Evolutionary conservation across 129 eudicot species (phyloP).

Genomic region (Tagetes erecta): DNA sequence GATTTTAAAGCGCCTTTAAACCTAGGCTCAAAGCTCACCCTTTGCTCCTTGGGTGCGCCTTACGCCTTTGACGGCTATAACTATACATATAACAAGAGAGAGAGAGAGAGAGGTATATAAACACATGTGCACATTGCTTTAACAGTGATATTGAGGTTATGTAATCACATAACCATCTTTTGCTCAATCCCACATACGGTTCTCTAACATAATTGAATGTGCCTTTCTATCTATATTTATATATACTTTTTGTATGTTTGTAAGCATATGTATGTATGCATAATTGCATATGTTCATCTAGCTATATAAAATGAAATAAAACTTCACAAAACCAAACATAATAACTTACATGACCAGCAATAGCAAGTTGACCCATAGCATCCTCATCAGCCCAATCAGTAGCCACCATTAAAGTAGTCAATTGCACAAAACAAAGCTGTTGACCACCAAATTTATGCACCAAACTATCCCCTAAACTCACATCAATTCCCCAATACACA

Average conservation of each 20-base stretch:
- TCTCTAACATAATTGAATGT: neutral
- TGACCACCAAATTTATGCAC: slow-evolving; percentile 48
- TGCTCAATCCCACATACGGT: too few relatives aligned
- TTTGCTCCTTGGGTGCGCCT: too few relatives aligned
- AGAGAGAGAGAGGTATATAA: neutral
- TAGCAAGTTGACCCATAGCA: slow-evolving; percentile 76
- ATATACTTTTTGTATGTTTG: too few relatives aligned
- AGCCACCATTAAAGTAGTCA: slow-evolving; percentile 91
- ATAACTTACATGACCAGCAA: slow-evolving; percentile 82
- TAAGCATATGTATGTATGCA: neutral
- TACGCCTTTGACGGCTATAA: too few relatives aligned
- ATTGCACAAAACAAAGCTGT: slow-evolving; percentile 67
- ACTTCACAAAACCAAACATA: neutral
- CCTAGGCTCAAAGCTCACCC: too few relatives aligned
- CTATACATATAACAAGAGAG: too few relatives aligned
- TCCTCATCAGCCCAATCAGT: slow-evolving; percentile 71
- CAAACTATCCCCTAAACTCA: slow-evolving; percentile 53
- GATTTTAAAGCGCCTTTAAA: too few relatives aligned
- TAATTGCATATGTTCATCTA: neutral
- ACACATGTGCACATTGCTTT: neutral
- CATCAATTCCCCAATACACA: slow-evolving; percentile 87
- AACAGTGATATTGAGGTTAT: neutral
- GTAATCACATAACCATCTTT: too few relatives aligned
- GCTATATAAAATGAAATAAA: neutral
- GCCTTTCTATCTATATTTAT: neutral